Evolutionary conservation across 805 yeast genomes (phyloP).

Genomic region (Wickerhamiella vanderwaltii): DNA sequence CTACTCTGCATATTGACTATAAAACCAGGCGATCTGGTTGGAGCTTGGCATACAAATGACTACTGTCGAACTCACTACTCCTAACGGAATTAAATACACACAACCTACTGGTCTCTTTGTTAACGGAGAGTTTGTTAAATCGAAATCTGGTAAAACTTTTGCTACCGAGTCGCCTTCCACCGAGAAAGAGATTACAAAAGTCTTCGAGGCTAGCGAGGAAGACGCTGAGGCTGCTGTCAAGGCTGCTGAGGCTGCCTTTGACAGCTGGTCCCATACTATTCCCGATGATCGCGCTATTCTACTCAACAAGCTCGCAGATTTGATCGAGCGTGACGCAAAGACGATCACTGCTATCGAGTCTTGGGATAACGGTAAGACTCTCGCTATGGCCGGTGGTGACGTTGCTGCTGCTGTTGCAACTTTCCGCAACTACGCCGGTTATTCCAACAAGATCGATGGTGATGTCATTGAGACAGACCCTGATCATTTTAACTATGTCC

Average conservation of each 20-base stretch:
- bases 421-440: slow-evolving; percentile 79
- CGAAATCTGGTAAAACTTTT: slow-evolving; percentile 48
- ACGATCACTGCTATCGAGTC: slow-evolving; percentile 71
- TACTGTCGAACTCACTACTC: slow-evolving; percentile 17
- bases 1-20: too few relatives aligned
- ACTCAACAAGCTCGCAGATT: slow-evolving; percentile 61
- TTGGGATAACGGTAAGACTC: slow-evolving; percentile 79
- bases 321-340: slow-evolving; percentile 60
- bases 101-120: slow-evolving; percentile 80
- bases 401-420: slow-evolving; percentile 56
- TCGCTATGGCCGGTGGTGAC: slow-evolving; percentile 56
- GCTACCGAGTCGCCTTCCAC: slow-evolving; percentile 59
- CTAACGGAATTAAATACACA: slow-evolving; percentile 46
- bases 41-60: too few relatives aligned
- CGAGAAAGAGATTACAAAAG: slow-evolving; percentile 54
- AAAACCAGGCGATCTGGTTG: too few relatives aligned
- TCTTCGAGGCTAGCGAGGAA: slow-evolving; percentile 63
- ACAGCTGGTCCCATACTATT: slow-evolving; percentile 52
- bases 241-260: slow-evolving; percentile 72
- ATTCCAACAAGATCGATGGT: slow-evolving; percentile 80
- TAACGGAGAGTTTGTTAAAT: slow-evolving; percentile 45
- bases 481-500: slow-evolving; percentile 63
- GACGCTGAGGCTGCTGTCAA: slow-evolving; percentile 79
- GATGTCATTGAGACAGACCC: slow-evolving; percentile 61
- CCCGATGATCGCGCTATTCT: slow-evolving; percentile 62